A percentile compares a stretch with the other conserved stretches of the same genome.
These are phyloP conservation scores for Fusarium begoniae DNA, from an alignment of 2,329 filamentous ascomycete genomes.

Conservation along the genomic window DNA sequence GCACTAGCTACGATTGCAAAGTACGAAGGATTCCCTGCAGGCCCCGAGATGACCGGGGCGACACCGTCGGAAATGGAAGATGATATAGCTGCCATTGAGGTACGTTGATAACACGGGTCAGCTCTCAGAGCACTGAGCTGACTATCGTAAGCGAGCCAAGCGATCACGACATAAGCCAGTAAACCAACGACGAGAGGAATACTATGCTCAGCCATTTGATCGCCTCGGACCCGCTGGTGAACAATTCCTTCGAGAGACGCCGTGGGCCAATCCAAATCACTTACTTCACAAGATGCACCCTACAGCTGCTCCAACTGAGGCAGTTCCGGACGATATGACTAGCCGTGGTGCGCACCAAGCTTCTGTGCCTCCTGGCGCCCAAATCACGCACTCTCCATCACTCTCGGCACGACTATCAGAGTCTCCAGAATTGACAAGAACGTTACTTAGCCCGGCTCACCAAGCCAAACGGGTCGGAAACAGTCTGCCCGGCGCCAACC, in stretches of 20 bases:
- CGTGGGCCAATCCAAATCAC: conserved; percentile 92
- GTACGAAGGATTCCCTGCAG: conserved; percentile 94
- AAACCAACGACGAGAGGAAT: conserved; percentile 57
- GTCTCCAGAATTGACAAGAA: conserved; percentile 57
- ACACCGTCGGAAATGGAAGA: conserved; percentile 80
- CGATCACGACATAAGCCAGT: conserved; percentile 50
- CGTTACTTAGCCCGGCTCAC: conserved; percentile 45
- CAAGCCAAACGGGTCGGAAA: conserved; percentile 48
- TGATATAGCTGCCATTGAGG: conserved; percentile 89
- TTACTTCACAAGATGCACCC: conserved; percentile 68
- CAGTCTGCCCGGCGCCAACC: conserved; percentile 43
- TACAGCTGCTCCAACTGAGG: conserved; percentile 35
- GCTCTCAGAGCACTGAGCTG: conserved; percentile 37
- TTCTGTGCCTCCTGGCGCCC: conserved; percentile 23
- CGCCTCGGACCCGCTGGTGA: conserved; percentile 76
- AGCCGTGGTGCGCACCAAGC: conserved; percentile 37
- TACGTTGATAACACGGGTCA: conserved; percentile 50
- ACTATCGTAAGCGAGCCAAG: conserved; percentile 46
- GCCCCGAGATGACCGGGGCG: conserved; percentile 82
- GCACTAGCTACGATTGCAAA: conserved; percentile 91
- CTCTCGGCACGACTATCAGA: conserved; percentile 46
- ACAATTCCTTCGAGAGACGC: conserved; percentile 87
- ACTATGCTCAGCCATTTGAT: conserved; percentile 58
- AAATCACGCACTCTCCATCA: conserved; percentile 42
- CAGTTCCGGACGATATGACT: conserved; percentile 10